Conservation (phyloP, 805 yeast genomes). For the Yamadazyma sp. region DNA sequence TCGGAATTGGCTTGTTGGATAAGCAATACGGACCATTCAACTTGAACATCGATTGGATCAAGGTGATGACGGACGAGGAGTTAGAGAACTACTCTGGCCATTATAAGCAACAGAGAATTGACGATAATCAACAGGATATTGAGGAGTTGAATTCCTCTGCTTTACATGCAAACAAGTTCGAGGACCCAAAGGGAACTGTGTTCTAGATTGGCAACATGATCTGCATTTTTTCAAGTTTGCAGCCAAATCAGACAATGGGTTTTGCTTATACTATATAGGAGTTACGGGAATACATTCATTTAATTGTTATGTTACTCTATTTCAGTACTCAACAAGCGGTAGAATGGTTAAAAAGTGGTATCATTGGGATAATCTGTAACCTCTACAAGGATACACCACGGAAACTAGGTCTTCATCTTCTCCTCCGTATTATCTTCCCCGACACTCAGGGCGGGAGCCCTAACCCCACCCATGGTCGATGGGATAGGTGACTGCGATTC, state of each 20-base stretch:
- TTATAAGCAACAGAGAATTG: constrained; percentile 31
- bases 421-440: constrained; percentile 5
- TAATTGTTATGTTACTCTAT: too few relatives aligned
- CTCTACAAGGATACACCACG: too few relatives aligned
- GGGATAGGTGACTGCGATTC: too few relatives aligned
- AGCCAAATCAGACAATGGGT: too few relatives aligned
- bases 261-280: neutral
- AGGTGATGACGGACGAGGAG: constrained; percentile 60
- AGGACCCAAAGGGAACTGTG: constrained; percentile 37
- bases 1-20: constrained; percentile 79
- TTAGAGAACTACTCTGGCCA: constrained; percentile 37
- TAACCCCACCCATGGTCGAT: neutral
- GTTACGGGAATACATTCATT: neutral
- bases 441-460: constrained; percentile 6
- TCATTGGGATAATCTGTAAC: too few relatives aligned
- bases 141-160: constrained; percentile 22
- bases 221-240: too few relatives aligned
- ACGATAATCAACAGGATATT: constrained; percentile 7
- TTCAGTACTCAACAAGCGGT: too few relatives aligned
- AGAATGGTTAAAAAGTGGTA: too few relatives aligned
- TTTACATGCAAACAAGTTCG: constrained; percentile 22
- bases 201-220: constrained; percentile 23
- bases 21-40: constrained; percentile 74
- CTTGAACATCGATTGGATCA: constrained; percentile 69
- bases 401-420: constrained; percentile 3